phyloP scores from a whole-genome alignment of 768 basidiomycete genomes.

The Auricularia sp. region DNA sequence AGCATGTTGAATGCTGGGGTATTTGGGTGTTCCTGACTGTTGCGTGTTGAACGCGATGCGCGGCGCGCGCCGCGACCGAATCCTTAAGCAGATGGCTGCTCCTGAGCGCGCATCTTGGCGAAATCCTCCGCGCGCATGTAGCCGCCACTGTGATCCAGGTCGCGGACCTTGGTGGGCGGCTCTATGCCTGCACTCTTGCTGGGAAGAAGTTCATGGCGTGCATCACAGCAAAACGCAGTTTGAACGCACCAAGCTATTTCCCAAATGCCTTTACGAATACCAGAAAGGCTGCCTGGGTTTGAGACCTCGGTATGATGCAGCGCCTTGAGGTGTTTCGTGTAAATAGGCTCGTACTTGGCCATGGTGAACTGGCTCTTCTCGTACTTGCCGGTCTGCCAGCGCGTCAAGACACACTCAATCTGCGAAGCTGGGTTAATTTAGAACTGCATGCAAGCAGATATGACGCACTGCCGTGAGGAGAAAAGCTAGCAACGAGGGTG shows the following conservation, averaged over 20 bases:
- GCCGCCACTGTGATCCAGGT: no score
- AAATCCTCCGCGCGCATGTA: no score
- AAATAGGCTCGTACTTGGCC: not conserved
- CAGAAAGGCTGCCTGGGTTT: not conserved
- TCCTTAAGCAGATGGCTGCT: no score
- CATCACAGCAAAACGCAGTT: not conserved
- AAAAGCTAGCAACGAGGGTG: not conserved
- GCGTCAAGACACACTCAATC: not conserved
- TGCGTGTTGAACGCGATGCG: no score
- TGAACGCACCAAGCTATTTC: not conserved
- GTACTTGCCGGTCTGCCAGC: not conserved
- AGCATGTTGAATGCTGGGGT: no score
- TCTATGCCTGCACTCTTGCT: no score
- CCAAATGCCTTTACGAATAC: not conserved
- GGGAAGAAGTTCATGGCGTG: not conserved
- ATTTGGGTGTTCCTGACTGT: no score
- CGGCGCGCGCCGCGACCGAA: no score
- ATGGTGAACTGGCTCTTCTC: not conserved
- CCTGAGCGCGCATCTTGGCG: no score
- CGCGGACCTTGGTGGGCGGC: no score
- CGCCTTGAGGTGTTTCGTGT: not conserved
- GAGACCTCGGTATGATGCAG: not conserved
- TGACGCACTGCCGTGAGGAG: not conserved
- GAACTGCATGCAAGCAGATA: no score
- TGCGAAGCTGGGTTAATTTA: not conserved